Percentiles rank a stretch among this genome's conserved stretches.
Evolutionary conservation across 306 rosid genomes (phyloP).

Genomic region (Cicer arietinum): DNA sequence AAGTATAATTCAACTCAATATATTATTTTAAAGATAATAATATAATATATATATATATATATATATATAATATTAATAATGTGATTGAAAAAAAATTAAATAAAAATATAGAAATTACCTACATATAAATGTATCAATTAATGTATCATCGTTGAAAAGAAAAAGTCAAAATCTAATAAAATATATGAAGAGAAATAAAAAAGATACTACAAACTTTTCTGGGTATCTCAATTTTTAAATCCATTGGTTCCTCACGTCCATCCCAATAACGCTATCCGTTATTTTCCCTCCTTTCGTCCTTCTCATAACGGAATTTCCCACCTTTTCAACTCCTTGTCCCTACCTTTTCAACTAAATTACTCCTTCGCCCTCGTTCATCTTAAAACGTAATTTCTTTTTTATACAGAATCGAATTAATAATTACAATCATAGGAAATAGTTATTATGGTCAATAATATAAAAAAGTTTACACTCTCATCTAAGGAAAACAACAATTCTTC

Average conservation of each 20-base stretch:
- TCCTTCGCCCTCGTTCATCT: constrained; percentile 7
- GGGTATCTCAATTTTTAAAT: constrained; percentile 34
- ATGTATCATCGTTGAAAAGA: constrained; percentile 3
- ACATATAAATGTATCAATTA: too few species aligned
- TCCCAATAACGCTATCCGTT: constrained; percentile 82
- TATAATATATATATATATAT: too few species aligned
- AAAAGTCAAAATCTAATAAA: constrained; percentile 52
- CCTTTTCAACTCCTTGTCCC: constrained; percentile 10
- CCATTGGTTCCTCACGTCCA: constrained; percentile 39
- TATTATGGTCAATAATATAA: too few species aligned
- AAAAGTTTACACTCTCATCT: too few species aligned
- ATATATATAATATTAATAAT: too few species aligned
- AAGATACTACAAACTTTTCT: constrained; percentile 36
- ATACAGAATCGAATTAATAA: too few species aligned
- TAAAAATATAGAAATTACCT: too few species aligned
- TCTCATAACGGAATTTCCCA: constrained; percentile 61
- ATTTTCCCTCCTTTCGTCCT: constrained; percentile 47
- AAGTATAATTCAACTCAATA: too few species aligned
- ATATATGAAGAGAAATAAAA: constrained; percentile 3
- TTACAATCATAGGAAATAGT: too few species aligned
- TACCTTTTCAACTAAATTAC: constrained; percentile 32
- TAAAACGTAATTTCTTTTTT: neutral
- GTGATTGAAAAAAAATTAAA: too few species aligned
- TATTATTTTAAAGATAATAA: too few species aligned
- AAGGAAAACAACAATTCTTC: too few species aligned